Evolutionary conservation across 768 basidiomycete genomes (phyloP).

Genomic region (Gelatoporia subvermispora): DNA sequence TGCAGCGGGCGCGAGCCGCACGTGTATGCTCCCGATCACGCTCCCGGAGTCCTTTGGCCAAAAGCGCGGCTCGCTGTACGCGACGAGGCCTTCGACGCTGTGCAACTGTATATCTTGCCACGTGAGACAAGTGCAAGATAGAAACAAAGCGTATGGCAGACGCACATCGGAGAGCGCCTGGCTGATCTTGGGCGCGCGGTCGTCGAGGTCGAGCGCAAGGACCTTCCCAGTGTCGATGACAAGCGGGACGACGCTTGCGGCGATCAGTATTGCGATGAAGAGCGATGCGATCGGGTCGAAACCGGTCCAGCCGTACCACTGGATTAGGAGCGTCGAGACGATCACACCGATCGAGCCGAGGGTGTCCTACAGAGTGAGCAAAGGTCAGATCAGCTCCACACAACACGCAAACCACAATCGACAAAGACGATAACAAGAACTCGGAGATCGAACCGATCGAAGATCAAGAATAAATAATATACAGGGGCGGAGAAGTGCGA

Average conservation of each 20-base stretch:
- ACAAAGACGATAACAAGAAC: no score
- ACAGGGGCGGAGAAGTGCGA: no score
- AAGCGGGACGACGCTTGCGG: conserved; percentile 91
- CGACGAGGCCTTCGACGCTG: conserved; percentile 72
- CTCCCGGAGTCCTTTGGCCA: conserved; percentile 92
- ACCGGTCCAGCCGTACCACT: conserved; percentile 96
- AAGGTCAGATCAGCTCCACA: conserved; percentile 4
- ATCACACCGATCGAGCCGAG: conserved; percentile 98
- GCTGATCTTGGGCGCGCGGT: conserved; percentile 48
- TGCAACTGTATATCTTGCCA: conserved; percentile 46
- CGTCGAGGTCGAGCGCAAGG: conserved; percentile 80
- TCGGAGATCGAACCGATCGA: no score
- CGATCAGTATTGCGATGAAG: conserved; percentile 93
- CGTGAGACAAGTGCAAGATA: no score
- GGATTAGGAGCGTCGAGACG: conserved; percentile 91
- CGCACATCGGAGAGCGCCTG: conserved; percentile 61
- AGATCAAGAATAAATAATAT: no score
- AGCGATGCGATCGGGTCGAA: conserved; percentile 98
- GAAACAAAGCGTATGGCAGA: neutral
- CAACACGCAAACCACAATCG: no score
- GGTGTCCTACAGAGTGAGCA: conserved; percentile 64
- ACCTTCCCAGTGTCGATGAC: conserved; percentile 91
- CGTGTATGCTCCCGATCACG: conserved; percentile 86
- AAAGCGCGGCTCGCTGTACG: conserved; percentile 79
- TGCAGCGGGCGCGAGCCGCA: conserved; percentile 70